Conservation (phyloP, 139 green algal genomes). For the Chlorella ohadii region DNA sequence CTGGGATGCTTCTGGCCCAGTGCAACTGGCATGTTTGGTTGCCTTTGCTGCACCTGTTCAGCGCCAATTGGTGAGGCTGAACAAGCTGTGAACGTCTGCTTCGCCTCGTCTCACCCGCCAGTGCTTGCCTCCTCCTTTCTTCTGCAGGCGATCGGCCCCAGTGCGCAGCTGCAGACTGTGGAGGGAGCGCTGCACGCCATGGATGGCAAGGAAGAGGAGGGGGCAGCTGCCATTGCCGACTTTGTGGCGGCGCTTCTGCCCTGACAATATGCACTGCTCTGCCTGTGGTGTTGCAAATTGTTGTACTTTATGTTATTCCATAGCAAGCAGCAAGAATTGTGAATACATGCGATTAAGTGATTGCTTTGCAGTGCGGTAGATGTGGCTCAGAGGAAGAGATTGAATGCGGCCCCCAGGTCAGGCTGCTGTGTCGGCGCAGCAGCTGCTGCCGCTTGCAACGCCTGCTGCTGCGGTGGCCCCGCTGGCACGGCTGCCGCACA, state of each 20-base stretch:
- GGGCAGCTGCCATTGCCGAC: constrained; percentile 10
- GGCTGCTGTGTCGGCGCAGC: too few species aligned
- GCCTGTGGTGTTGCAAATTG: too few species aligned
- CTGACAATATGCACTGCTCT: too few species aligned
- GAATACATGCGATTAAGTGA: too few species aligned
- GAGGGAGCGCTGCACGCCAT: constrained; percentile 46
- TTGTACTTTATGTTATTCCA: too few species aligned
- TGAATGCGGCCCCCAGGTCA: too few species aligned
- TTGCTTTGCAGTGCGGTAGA: too few species aligned
- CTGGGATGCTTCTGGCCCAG: neutral
- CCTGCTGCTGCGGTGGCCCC: too few species aligned
- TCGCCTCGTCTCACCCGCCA: neutral
- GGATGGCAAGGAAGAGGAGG: constrained; percentile 47
- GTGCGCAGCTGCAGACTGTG: constrained; percentile 33
- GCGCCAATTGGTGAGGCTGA: neutral
- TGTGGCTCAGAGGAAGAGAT: too few species aligned
- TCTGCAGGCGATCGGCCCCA: constrained; percentile 40
- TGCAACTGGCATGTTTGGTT: neutral
- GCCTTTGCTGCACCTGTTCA: neutral
- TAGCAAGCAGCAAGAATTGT: too few species aligned
- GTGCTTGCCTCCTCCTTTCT: neutral
- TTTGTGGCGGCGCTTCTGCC: constrained; percentile 31
- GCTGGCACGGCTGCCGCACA: too few species aligned
- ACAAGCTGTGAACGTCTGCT: neutral
- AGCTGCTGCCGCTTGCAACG: too few species aligned